Percentiles rank a stretch among this genome's conserved stretches.
Evolutionary conservation across 2,329 filamentous ascomycete species (phyloP).

Genomic region (Celoporthe dispersa): DNA sequence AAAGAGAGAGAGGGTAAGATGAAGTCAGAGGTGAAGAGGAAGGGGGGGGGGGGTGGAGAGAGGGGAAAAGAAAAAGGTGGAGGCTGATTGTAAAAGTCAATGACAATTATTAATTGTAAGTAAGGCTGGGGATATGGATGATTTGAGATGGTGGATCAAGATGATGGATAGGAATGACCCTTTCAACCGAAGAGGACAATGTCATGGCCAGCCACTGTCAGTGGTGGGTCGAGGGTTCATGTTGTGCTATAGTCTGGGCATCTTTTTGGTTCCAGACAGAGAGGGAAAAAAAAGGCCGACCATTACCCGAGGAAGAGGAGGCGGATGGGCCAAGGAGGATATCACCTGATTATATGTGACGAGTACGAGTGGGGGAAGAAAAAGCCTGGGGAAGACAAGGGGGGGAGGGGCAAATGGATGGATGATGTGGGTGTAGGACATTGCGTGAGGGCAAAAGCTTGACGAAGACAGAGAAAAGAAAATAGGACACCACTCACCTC

Average conservation of each 20-base stretch:
- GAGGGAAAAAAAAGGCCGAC: background rate
- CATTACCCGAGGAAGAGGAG: background rate
- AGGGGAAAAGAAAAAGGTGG: background rate
- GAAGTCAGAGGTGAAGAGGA: background rate
- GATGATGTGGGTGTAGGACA: background rate
- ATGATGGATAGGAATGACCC: background rate
- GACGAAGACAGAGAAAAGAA: background rate
- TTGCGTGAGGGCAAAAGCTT: background rate
- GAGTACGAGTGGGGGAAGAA: background rate
- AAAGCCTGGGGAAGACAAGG: conserved; percentile 11
- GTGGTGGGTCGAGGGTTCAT: background rate
- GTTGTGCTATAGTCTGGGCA: background rate
- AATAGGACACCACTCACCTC: background rate
- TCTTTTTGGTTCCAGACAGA: background rate
- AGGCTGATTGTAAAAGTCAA: background rate
- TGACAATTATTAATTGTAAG: background rate
- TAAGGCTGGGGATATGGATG: background rate
- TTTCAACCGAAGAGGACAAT: background rate
- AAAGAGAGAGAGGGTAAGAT: background rate
- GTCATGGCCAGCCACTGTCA: background rate
- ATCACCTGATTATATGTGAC: background rate
- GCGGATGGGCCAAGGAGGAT: background rate
- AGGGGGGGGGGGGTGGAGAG: no score
- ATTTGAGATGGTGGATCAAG: background rate
- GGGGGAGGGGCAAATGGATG: background rate